Conservation (phyloP, 2,329 filamentous ascomycete species). For the Leptographium radiaticola region DNA sequence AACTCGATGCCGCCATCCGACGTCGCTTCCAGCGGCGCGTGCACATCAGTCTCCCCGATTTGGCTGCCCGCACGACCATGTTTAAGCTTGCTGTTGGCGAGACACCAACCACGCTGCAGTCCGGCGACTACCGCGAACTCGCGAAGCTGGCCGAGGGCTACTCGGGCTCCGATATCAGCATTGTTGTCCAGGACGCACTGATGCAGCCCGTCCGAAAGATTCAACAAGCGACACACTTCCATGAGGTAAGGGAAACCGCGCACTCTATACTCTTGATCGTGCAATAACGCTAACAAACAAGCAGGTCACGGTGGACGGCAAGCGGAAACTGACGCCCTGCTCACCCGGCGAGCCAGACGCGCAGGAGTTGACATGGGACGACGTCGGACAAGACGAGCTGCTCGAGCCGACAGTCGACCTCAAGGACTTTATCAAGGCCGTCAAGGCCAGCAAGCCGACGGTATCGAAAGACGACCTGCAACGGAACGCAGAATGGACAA, state of each 20-base stretch:
- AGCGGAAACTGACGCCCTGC: constrained; percentile 69
- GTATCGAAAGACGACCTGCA: constrained; percentile 78
- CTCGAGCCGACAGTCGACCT: constrained; percentile 75
- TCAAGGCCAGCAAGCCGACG: constrained; percentile 78
- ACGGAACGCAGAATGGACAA: constrained; percentile 83
- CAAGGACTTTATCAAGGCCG: constrained; percentile 88
- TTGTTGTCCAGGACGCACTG: constrained; percentile 87
- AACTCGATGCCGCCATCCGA: constrained; percentile 89
- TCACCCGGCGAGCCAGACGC: constrained; percentile 81
- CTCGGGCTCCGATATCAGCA: constrained; percentile 89
- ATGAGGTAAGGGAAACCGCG: constrained; percentile 47
- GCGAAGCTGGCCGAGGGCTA: constrained; percentile 82
- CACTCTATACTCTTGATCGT: not conserved
- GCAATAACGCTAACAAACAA: constrained; percentile 2
- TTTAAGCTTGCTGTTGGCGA: constrained; percentile 90
- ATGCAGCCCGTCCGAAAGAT: constrained; percentile 98
- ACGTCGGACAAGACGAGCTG: constrained; percentile 70
- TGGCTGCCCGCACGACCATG: constrained; percentile 79
- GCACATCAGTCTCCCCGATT: constrained; percentile 85
- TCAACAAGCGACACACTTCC: constrained; percentile 95
- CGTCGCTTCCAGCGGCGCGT: constrained; percentile 92
- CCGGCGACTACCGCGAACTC: constrained; percentile 66
- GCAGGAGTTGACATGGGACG: constrained; percentile 87
- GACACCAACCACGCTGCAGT: constrained; percentile 73
- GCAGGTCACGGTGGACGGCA: constrained; percentile 57